Evolutionary conservation across 1,284 basidiomycete species (phyloP).

Genomic region (Waitea zeae): DNA sequence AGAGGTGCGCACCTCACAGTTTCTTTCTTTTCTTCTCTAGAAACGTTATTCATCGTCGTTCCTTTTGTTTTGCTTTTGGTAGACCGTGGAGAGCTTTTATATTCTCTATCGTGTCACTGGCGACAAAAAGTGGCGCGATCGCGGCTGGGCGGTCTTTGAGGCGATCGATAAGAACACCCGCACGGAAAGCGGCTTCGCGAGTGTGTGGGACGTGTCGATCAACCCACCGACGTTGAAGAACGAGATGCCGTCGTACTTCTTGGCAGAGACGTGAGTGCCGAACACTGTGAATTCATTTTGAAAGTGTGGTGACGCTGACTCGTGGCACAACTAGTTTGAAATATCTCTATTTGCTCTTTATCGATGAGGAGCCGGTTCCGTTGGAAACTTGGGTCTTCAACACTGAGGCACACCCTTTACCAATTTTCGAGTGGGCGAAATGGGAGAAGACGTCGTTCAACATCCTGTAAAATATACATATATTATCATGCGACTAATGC

Average conservation of each 20-base stretch:
- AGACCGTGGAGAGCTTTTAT: conserved; percentile 58
- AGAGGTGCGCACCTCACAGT: conserved; percentile 30
- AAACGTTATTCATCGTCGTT: too few relatives aligned
- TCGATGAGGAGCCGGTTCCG: conserved; percentile 37
- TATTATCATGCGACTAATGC: too few relatives aligned
- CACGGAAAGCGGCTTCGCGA: conserved; percentile 41
- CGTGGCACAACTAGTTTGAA: conserved; percentile 20
- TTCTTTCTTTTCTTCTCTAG: too few relatives aligned
- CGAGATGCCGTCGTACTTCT: conserved; percentile 58
- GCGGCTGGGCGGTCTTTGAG: conserved; percentile 62
- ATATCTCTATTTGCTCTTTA: conserved; percentile 49
- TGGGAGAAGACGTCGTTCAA: conserved; percentile 24
- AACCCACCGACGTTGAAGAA: conserved; percentile 20
- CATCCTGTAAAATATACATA: too few relatives aligned
- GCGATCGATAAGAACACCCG: conserved; percentile 44
- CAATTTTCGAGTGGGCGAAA: conserved; percentile 50
- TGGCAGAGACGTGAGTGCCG: conserved; percentile 43
- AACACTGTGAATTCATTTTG: conserved; percentile 2
- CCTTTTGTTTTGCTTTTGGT: too few relatives aligned
- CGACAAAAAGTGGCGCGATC: conserved; percentile 54
- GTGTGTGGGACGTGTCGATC: conserved; percentile 29
- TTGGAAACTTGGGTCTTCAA: conserved; percentile 71
- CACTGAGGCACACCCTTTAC: conserved; percentile 72
- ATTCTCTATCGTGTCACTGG: conserved; percentile 55
- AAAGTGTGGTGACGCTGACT: too few relatives aligned